These are phyloP conservation scores for Saccharomycopsis fodiens DNA, from an alignment of 805 yeast species.

Conservation along the genomic window DNA sequence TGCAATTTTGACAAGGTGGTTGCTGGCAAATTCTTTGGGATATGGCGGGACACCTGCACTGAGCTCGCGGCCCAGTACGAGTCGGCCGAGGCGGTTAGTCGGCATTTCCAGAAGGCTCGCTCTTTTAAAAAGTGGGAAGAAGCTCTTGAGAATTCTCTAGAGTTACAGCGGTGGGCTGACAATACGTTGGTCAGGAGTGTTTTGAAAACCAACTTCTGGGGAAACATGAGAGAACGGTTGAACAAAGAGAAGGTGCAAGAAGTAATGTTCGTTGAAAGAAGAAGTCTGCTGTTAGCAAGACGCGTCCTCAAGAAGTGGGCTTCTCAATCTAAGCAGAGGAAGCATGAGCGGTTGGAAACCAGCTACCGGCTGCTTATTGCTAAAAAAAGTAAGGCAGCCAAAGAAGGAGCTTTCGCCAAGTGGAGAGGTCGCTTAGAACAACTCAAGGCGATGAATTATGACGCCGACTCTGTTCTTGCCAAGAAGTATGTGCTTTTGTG, in stretches of 20 bases:
- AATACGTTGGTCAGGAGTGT: neutral
- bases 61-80: neutral
- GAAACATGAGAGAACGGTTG: neutral
- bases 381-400: neutral
- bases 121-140: slow-evolving; percentile 10
- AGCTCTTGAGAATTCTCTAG: neutral
- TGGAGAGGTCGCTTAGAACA: slow-evolving; percentile 4
- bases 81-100: neutral
- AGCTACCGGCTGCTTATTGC: neutral
- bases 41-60: slow-evolving; percentile 5
- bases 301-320: neutral
- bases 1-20: neutral
- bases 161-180: neutral
- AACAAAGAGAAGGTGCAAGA: slow-evolving; percentile 1
- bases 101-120: neutral
- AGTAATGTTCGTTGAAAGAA: neutral
- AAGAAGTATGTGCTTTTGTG: slow-evolving; percentile 5
- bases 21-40: slow-evolving; percentile 1
- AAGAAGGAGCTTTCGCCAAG: neutral
- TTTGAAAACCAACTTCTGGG: neutral
- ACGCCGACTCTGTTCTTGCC: neutral
- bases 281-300: neutral
- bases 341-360: slow-evolving; percentile 2
- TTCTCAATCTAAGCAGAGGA: neutral
- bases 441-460: neutral